Conservation (phyloP, 805 yeast species). For the Candida verbasci region DNA sequence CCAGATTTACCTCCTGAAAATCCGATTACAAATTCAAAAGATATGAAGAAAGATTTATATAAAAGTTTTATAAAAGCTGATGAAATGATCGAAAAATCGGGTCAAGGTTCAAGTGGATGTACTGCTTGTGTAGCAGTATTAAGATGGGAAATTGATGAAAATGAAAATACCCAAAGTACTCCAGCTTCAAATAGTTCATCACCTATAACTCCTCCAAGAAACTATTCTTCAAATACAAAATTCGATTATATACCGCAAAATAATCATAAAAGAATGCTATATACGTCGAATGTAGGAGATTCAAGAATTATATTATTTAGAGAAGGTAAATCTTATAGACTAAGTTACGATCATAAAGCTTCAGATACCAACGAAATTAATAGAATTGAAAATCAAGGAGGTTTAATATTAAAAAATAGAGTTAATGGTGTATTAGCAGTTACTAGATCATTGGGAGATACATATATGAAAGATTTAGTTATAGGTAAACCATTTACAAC, state of each 20-base stretch:
- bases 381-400: slow-evolving; percentile 76
- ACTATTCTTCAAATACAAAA: slow-evolving; percentile 15
- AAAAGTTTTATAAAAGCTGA: slow-evolving; percentile 76
- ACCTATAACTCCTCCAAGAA: slow-evolving; percentile 13
- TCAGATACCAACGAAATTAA: slow-evolving; percentile 72
- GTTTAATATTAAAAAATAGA: slow-evolving; percentile 81
- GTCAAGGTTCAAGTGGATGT: slow-evolving; percentile 78
- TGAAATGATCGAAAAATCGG: slow-evolving; percentile 52
- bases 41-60: slow-evolving; percentile 63
- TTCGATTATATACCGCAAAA: slow-evolving; percentile 47
- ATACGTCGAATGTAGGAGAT: slow-evolving; percentile 95
- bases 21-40: slow-evolving; percentile 24
- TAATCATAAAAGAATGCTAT: slow-evolving; percentile 67
- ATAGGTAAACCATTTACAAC: slow-evolving; percentile 92
- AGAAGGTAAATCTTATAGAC: slow-evolving; percentile 66
- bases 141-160: slow-evolving; percentile 62
- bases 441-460: slow-evolving; percentile 88
- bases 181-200: slow-evolving; percentile 6
- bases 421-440: slow-evolving; percentile 96
- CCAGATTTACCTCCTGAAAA: slow-evolving; percentile 28
- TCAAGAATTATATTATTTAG: slow-evolving; percentile 78
- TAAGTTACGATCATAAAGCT: slow-evolving; percentile 93
- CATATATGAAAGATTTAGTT: slow-evolving; percentile 85
- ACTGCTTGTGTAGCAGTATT: slow-evolving; percentile 93
- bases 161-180: neutral